These are phyloP conservation scores for Penicillium sp. DNA, from an alignment of 2,329 filamentous ascomycete genomes.

Conservation along the genomic window DNA sequence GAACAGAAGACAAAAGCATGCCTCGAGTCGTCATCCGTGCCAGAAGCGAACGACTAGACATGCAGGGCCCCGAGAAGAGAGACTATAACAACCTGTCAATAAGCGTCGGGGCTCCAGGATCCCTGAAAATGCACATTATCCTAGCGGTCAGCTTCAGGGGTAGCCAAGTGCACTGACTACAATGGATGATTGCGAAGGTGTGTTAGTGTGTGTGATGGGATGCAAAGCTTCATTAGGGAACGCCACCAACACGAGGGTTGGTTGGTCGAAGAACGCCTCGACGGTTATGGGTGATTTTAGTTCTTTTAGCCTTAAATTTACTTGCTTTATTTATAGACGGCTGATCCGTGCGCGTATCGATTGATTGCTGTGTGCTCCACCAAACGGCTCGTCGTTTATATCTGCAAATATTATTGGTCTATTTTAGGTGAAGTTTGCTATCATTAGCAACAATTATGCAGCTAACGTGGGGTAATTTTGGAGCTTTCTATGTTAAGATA, in stretches of 20 bases:
- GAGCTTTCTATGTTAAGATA: conserved; percentile 10
- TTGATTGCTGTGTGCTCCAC: neutral
- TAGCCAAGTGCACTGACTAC: neutral
- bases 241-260: neutral
- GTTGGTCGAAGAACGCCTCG: conserved; percentile 20
- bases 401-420: conserved; percentile 10
- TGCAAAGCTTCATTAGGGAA: conserved; percentile 11
- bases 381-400: neutral
- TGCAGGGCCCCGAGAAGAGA: neutral
- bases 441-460: conserved; percentile 18
- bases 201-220: conserved; percentile 15
- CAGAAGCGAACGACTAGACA: neutral
- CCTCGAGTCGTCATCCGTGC: neutral
- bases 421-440: conserved; percentile 10
- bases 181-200: neutral
- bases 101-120: conserved; percentile 5
- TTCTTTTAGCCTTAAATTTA: conserved; percentile 7
- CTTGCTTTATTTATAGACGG: neutral
- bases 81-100: conserved; percentile 11
- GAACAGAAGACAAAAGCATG: neutral
- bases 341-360: neutral
- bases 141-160: neutral
- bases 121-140: conserved; percentile 9
- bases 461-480: conserved; percentile 15
- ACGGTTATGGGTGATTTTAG: conserved; percentile 16